These are phyloP conservation scores for Xylaria sp. DNA, from an alignment of 2,329 filamentous ascomycete species.

Conservation along the genomic window DNA sequence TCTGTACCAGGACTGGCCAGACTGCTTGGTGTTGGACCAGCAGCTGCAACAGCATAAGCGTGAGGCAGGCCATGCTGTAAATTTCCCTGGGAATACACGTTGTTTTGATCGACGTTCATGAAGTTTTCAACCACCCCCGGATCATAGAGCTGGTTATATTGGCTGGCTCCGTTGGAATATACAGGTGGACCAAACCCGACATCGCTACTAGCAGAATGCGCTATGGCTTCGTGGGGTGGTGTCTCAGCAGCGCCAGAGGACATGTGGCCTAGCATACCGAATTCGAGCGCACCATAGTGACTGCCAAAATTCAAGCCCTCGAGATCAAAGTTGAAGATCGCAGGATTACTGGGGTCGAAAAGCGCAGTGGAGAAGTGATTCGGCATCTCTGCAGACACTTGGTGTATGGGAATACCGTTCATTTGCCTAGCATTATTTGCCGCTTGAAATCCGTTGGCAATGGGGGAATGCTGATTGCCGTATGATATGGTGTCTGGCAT, in stretches of 20 bases:
- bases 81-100: conserved; percentile 66
- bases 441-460: conserved; percentile 77
- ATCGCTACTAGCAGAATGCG: conserved; percentile 54
- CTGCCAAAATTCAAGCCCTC: conserved; percentile 95
- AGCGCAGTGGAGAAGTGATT: conserved; percentile 65
- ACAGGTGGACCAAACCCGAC: conserved; percentile 59
- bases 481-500: conserved; percentile 66
- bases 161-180: conserved; percentile 63
- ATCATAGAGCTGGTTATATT: conserved; percentile 63
- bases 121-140: conserved; percentile 64
- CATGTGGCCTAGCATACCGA: conserved; percentile 97
- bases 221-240: conserved; percentile 72
- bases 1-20: conserved; percentile 73
- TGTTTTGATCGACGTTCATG: conserved; percentile 62
- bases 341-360: conserved; percentile 92
- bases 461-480: conserved; percentile 75
- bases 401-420: conserved; percentile 60
- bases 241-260: conserved; percentile 88
- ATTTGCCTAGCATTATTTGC: conserved; percentile 60
- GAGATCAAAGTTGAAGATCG: conserved; percentile 94
- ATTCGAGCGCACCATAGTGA: conserved; percentile 94
- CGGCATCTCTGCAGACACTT: conserved; percentile 61
- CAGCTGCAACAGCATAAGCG: conserved; percentile 72
- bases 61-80: conserved; percentile 72
- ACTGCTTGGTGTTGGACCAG: conserved; percentile 63